phyloP scores from a whole-genome alignment of 2,329 filamentous ascomycete genomes.

The Monosporascus sp. region DNA sequence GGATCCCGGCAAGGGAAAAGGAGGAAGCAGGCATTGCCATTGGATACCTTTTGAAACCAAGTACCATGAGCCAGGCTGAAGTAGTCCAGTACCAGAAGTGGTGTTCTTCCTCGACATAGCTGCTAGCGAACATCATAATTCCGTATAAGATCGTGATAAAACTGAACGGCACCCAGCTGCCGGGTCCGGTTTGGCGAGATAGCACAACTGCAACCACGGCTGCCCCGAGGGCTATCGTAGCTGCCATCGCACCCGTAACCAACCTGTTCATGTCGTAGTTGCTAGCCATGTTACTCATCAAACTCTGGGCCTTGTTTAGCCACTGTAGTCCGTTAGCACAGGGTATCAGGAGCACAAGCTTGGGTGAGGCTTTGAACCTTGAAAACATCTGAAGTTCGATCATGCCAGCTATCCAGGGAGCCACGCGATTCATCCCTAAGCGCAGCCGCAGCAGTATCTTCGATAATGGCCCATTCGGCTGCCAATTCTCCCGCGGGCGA shows the following conservation, averaged over 20 bases:
- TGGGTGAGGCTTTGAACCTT: slow-evolving; percentile 26
- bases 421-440: slow-evolving; percentile 2
- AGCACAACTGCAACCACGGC: slow-evolving; percentile 34
- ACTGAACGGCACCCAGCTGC: slow-evolving; percentile 38
- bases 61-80: slow-evolving; percentile 60
- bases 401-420: slow-evolving; percentile 11
- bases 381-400: slow-evolving; percentile 40
- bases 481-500: slow-evolving; percentile 54
- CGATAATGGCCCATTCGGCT: slow-evolving; percentile 60
- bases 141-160: slow-evolving; percentile 61
- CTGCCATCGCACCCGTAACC: slow-evolving; percentile 37
- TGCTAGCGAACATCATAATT: slow-evolving; percentile 95
- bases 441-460: slow-evolving; percentile 10
- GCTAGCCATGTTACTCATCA: slow-evolving; percentile 86
- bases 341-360: background rate
- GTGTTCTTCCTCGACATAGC: slow-evolving; percentile 96
- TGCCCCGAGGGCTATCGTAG: slow-evolving; percentile 28
- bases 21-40: background rate
- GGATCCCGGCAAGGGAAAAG: background rate
- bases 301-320: slow-evolving; percentile 65
- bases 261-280: slow-evolving; percentile 77
- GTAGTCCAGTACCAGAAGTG: slow-evolving; percentile 97
- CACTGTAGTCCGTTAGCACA: slow-evolving; percentile 42
- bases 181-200: slow-evolving; percentile 23
- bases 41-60: slow-evolving; percentile 41